Evolutionary conservation across 2,329 filamentous ascomycete genomes (phyloP).

Genomic region (Thielaviopsis ethacetica): DNA sequence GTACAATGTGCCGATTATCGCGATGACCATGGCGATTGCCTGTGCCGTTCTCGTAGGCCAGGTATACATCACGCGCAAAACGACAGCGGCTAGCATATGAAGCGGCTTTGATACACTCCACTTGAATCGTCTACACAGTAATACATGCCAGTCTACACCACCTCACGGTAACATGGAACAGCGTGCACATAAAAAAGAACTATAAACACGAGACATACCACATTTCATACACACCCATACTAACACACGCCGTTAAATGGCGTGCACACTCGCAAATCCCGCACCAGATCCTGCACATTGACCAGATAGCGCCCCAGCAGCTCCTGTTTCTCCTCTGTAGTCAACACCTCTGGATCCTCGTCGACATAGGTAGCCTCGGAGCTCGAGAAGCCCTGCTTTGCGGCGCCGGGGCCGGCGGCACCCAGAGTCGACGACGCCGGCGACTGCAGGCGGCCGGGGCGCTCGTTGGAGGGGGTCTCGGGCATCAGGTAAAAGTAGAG

Average conservation of each 20-base stretch:
- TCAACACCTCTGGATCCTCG: constrained; percentile 34
- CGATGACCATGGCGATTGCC: constrained; percentile 49
- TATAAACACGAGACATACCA: background rate
- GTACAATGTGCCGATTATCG: constrained; percentile 55
- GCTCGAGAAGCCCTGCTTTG: constrained; percentile 19
- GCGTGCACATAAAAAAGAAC: constrained; percentile 1
- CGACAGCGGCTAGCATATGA: no score
- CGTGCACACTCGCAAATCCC: constrained; percentile 64
- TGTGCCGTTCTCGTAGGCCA: constrained; percentile 45
- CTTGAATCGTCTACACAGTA: no score
- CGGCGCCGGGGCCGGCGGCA: constrained; percentile 39
- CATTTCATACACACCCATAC: constrained; percentile 15
- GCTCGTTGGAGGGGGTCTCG: constrained; percentile 48
- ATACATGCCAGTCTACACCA: no score
- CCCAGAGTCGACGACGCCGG: constrained; percentile 55
- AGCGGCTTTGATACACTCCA: background rate
- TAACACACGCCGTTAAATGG: constrained; percentile 46
- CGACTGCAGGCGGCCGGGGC: constrained; percentile 13
- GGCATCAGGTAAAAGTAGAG: constrained; percentile 98
- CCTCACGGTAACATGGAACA: background rate
- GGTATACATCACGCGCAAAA: constrained; percentile 34
- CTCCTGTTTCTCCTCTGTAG: constrained; percentile 67
- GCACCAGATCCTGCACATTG: constrained; percentile 71
- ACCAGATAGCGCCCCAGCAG: constrained; percentile 61
- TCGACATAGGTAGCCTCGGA: constrained; percentile 16